phyloP scores from a whole-genome alignment of 1,284 basidiomycete species.

The Ustilago bromivora region DNA sequence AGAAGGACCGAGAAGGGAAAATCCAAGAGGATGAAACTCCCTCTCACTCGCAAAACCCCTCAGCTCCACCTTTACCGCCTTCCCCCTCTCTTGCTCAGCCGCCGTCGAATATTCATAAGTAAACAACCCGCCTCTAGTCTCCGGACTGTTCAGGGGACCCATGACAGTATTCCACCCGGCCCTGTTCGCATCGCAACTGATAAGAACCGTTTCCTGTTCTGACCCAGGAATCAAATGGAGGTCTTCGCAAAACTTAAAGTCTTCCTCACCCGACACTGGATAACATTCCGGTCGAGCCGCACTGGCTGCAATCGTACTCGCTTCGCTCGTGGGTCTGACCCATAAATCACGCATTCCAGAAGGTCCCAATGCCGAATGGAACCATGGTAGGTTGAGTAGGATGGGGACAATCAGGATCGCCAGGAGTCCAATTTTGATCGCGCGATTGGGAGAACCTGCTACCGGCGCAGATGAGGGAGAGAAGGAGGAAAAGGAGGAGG shows the following conservation, averaged over 20 bases:
- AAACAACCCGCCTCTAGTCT: slow-evolving; percentile 28
- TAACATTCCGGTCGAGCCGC: neutral
- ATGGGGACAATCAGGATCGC: slow-evolving; percentile 21
- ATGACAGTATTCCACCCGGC: slow-evolving; percentile 50
- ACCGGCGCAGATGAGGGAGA: neutral
- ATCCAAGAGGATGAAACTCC: slow-evolving; percentile 47
- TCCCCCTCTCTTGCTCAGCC: neutral
- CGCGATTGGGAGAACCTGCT: neutral
- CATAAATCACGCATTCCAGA: slow-evolving; percentile 25
- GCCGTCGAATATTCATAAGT: slow-evolving; percentile 20
- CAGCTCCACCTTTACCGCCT: slow-evolving; percentile 16
- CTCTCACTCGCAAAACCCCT: slow-evolving; percentile 15
- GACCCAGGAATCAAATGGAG: slow-evolving; percentile 20
- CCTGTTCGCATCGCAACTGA: slow-evolving; percentile 45
- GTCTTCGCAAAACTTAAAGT: slow-evolving; percentile 46
- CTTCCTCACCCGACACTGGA: neutral
- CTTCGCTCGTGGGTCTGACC: slow-evolving; percentile 12
- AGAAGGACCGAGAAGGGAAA: slow-evolving; percentile 1
- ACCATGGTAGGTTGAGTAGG: slow-evolving; percentile 26
- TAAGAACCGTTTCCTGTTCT: slow-evolving; percentile 17
- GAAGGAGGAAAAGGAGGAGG: neutral
- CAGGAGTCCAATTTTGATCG: slow-evolving; percentile 12
- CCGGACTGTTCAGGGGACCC: slow-evolving; percentile 26
- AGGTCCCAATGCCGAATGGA: slow-evolving; percentile 26
- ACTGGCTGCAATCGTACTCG: neutral